These are phyloP conservation scores for Mycena galericulata DNA, from an alignment of 768 basidiomycete species.

Conservation along the genomic window DNA sequence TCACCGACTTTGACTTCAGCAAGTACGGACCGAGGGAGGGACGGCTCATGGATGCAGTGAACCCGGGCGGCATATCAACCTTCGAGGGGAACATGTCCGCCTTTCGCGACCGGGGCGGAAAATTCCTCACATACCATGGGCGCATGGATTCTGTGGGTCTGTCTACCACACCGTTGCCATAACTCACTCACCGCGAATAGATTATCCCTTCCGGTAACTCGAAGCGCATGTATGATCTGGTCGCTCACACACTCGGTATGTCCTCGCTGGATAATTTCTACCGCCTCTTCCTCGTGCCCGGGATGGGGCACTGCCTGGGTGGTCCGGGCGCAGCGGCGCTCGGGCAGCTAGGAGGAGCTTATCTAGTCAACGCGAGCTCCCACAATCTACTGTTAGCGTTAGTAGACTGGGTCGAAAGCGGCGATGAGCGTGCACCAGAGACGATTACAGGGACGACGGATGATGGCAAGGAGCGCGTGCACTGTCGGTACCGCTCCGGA, in stretches of 20 bases:
- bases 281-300: background rate
- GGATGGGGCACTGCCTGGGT: background rate
- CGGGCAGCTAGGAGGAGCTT: slow-evolving; percentile 21
- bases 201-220: slow-evolving; percentile 32
- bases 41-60: slow-evolving; percentile 7
- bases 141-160: background rate
- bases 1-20: slow-evolving; percentile 9
- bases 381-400: slow-evolving; percentile 15
- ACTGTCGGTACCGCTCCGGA: slow-evolving; percentile 14
- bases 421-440: slow-evolving; percentile 11
- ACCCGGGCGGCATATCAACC: slow-evolving; percentile 25
- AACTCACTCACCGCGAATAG: background rate
- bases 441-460: slow-evolving; percentile 3
- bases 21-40: slow-evolving; percentile 7
- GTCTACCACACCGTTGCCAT: no score
- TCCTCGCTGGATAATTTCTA: background rate
- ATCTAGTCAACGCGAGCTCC: background rate
- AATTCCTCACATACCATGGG: slow-evolving; percentile 41
- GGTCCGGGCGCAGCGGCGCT: slow-evolving; percentile 16
- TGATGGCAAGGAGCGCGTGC: slow-evolving; percentile 1
- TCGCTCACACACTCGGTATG: background rate
- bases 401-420: slow-evolving; percentile 21
- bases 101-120: slow-evolving; percentile 39
- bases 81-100: slow-evolving; percentile 34
- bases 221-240: background rate